Base-by-base conservation (phyloP, 2,329 filamentous ascomycete genomes). In the Talaromyces sp. region DNA sequence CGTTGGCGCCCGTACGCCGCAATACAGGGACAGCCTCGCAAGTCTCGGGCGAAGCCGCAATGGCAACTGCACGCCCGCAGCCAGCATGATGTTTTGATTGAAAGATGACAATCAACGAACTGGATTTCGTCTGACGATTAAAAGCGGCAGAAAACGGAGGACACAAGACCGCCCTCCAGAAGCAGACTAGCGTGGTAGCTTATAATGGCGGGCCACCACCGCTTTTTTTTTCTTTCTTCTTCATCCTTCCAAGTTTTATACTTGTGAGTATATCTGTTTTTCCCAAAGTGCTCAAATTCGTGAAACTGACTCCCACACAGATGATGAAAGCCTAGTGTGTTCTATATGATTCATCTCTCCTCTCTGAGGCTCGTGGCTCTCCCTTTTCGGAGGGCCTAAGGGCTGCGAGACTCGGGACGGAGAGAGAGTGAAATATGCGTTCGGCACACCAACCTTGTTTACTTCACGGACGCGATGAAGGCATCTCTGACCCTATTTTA, bases 241-340 rank as follows among this genome's bases (percentile, higher is more conserved):
- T 86, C 83, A 93, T 91, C 92, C 91, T 96, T 97, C 92, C 91
- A 91, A 90, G 92, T 97, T 95, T 96, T 95, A 88, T 86, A 87
- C 85, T 90, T 81, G 92, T 97, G 82, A 84, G 91, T 85, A 54
- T 52, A 61, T 39, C 30, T 40, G 35, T 58, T 58, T n/a, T 56
- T 63, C 52, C 35, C 14, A 10, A 27, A 48, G 40, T 22, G n/a
- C 16, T 5, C 19, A 3, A 35, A 19, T 53, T 40, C 45, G 49
- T 19, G 55, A 70, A 58, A 71, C 63, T 56, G 39, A 62, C 56
- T 45, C 46, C 11, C 44, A 27, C 37, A 3, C 69, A 97, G 91
- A 95, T 97, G 93, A 99, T 97, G 94, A 99, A 96, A 96, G 90
- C 90, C 85, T 86, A 87, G 90, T 86, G 93, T 97, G 94, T 87